These are phyloP conservation scores for Amaranthus cruentus DNA, from an alignment of 148 eudicot genomes.

Conservation along the genomic window DNA sequence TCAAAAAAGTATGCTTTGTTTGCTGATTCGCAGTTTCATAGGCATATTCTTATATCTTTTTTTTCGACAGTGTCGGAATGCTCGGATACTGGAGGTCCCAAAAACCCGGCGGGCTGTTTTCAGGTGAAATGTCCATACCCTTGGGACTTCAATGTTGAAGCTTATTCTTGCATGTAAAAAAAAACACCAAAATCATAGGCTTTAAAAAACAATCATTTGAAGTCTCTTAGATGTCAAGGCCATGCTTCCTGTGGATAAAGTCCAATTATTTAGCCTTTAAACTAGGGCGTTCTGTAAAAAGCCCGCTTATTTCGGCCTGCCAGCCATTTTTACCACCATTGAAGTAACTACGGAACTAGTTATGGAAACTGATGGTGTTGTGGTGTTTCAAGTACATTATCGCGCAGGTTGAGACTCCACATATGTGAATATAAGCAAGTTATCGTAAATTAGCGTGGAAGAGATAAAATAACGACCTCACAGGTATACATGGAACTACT, in stretches of 20 bases:
- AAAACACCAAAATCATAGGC: constrained; percentile 2
- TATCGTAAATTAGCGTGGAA: background rate
- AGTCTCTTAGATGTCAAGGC: background rate
- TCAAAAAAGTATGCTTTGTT: no score
- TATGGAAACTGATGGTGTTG: background rate
- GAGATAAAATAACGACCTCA: background rate
- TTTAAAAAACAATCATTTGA: constrained; percentile 8
- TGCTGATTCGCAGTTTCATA: no score
- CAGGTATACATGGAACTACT: background rate
- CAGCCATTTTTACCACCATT: background rate
- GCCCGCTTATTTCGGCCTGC: no score
- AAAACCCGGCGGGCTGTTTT: constrained; percentile 4
- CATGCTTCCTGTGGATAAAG: constrained; percentile 3
- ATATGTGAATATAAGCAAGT: background rate
- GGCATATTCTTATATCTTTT: constrained; percentile 1
- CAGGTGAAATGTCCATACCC: constrained; percentile 8
- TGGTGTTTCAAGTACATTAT: background rate
- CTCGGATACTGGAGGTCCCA: constrained; percentile 6
- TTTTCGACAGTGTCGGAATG: constrained; percentile 5
- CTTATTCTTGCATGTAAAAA: constrained; percentile 9
- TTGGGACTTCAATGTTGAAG: constrained; percentile 7
- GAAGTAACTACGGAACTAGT: background rate
- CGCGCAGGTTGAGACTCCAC: background rate
- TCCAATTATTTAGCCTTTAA: background rate
- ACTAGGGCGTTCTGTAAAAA: no score